Evolutionary conservation across 805 yeast genomes (phyloP), one percentile per base, ranked within the genome.

Genomic region (Suhomyces faveliae): DNA sequence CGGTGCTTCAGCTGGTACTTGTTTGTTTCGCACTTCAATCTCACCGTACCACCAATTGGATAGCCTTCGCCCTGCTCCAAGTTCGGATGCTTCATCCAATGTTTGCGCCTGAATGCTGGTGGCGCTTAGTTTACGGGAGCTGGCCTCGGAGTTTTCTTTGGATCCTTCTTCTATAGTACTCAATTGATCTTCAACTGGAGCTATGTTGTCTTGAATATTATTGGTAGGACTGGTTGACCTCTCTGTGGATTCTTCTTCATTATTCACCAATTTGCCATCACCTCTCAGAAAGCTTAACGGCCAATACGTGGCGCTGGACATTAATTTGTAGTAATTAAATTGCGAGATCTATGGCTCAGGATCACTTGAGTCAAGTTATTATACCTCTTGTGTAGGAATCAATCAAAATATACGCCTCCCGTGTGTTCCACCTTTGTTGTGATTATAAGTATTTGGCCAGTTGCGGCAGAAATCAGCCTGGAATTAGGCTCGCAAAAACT

Each of bases 111-210:
- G 19, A 6, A 33, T 33, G 37, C 40, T 37, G 10, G 11, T 17
- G 17, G 35, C 17, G 23, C 22, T 27, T 6, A 17, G 20, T 21
- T 19, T 42, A 19, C 39, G 38, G 25, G 43, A 37, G 42, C 44
- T 45, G 7, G 52, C 19, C 12, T 39, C 44, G 6, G 55, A 51
- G 17, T 40, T 47, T 24, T 53, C 57, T 24, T 46, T 38, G 5
- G 55, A 49, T 10, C 45, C 46, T 44, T 51, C 57, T n/a, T 23
- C 29, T 15, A 37, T 37, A 11, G 40, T 37, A 19, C 25, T 21
- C 17, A 37, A 37, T 37, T 17, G 23, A 20, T 12, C 40, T 5
- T 10, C 13, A 11, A 10, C 37, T 33, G n/a, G 37, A 15, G 21
- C 12, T 15, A 33, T 17, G 5, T 9, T 3, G 21, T 6, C 21